Percentiles rank a stretch among this genome's conserved stretches.
These are phyloP conservation scores for Aureoboletus auriporus DNA, from an alignment of 768 basidiomycete genomes.

Conservation along the genomic window DNA sequence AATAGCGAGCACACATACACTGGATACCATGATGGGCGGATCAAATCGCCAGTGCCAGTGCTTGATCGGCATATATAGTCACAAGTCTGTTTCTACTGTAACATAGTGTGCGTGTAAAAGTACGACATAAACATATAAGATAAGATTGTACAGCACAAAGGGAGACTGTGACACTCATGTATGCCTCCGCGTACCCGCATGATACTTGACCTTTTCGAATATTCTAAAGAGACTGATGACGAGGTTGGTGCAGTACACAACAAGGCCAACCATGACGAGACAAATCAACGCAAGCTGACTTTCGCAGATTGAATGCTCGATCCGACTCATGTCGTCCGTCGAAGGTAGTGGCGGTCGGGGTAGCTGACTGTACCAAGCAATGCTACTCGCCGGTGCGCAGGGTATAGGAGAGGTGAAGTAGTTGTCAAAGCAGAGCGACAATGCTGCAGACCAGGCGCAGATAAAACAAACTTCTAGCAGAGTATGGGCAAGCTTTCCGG, in stretches of 20 bases:
- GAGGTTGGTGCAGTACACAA: slow-evolving; percentile 81
- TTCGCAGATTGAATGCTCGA: slow-evolving; percentile 64
- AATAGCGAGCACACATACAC: too few relatives aligned
- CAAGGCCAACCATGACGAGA: slow-evolving; percentile 70
- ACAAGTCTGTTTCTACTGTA: too few relatives aligned
- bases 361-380: slow-evolving; percentile 72
- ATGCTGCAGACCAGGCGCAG: slow-evolving; percentile 88
- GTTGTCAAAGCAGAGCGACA: slow-evolving; percentile 88
- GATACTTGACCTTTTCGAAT: slow-evolving; percentile 86
- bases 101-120: too few relatives aligned
- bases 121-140: too few relatives aligned
- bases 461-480: slow-evolving; percentile 87
- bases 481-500: slow-evolving; percentile 81
- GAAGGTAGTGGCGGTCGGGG: slow-evolving; percentile 36
- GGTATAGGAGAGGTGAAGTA: slow-evolving; percentile 84
- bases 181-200: slow-evolving; percentile 35
- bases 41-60: too few relatives aligned
- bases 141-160: slow-evolving; percentile 2
- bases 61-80: too few relatives aligned
- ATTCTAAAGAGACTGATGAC: slow-evolving; percentile 83
- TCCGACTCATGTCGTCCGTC: slow-evolving; percentile 32
- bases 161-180: slow-evolving; percentile 2
- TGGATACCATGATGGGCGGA: too few relatives aligned
- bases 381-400: slow-evolving; percentile 57
- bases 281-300: slow-evolving; percentile 74